Conservation (phyloP, 2,329 filamentous ascomycete genomes). For the Ophiostoma ulmi region DNA sequence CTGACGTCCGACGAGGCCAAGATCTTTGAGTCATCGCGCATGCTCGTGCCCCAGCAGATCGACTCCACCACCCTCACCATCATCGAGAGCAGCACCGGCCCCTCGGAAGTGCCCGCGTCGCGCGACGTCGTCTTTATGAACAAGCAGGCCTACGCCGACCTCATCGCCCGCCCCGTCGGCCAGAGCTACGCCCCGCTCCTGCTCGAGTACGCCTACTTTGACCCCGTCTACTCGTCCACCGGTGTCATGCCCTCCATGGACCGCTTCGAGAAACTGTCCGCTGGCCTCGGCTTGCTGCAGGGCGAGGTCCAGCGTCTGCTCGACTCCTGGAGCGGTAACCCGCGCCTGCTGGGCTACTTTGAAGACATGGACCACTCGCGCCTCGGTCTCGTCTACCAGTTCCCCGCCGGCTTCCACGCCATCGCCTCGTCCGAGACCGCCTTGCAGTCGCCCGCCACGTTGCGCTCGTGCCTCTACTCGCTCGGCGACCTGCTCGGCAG, state of each 20-base stretch:
- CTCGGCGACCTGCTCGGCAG: slow-evolving; percentile 50
- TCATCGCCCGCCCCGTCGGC: slow-evolving; percentile 39
- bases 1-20: slow-evolving; percentile 38
- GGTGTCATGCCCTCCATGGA: slow-evolving; percentile 61
- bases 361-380: slow-evolving; percentile 66
- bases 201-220: slow-evolving; percentile 65
- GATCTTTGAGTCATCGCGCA: slow-evolving; percentile 55
- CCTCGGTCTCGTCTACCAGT: slow-evolving; percentile 69
- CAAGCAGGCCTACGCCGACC: slow-evolving; percentile 48
- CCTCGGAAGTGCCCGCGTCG: slow-evolving; percentile 35
- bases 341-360: slow-evolving; percentile 63
- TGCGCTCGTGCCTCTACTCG: slow-evolving; percentile 49
- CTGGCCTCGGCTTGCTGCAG: slow-evolving; percentile 47
- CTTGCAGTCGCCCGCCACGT: slow-evolving; percentile 43
- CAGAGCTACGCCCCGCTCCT: slow-evolving; percentile 53
- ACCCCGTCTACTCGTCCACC: slow-evolving; percentile 56
- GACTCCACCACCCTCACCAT: slow-evolving; percentile 49
- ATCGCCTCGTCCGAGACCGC: slow-evolving; percentile 34
- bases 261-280: slow-evolving; percentile 59
- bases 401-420: slow-evolving; percentile 60
- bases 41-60: slow-evolving; percentile 58
- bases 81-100: slow-evolving; percentile 35
- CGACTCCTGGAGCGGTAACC: slow-evolving; percentile 57
- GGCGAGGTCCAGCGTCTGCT: slow-evolving; percentile 42
- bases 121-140: slow-evolving; percentile 50